Evolutionary conservation across 1,139 yeast genomes (phyloP), one percentile per base, ranked within the genome.

Genomic region (Pichia sp.): DNA sequence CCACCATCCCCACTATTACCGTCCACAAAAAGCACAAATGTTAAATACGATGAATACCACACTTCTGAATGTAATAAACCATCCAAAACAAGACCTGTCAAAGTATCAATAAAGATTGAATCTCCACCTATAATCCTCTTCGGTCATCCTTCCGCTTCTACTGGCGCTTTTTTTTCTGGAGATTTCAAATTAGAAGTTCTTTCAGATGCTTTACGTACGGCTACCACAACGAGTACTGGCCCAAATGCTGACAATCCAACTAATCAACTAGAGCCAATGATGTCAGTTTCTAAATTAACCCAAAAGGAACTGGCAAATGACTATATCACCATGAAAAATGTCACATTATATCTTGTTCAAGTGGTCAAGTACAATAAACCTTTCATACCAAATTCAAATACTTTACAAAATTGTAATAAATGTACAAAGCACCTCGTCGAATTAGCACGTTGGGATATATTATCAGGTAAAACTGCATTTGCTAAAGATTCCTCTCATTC

Each of bases 71-170:
- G 62, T 42, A 62, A 62, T 43, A 56, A 51, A 44, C 44, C 53
- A 8, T 52, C 52, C 23, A 56, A 59, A 16, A 43, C 54, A 12
- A 53, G 59, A 3, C 76, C 77, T 1, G 66, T 78, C 30, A 70
- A 73, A 46, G 68, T 90, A 27, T 65, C 79, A 1, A 74, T 92
- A 43, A 73, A 76, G 40, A 71, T 92, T 27, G 98, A 92, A 63
- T 83, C 95, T 0, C 97, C 98, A 0, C 98, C 99, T 0, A 72
- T 90, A 35, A 79, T 88, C 35, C 68, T 92, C 49, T 90, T 85
- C 61, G 98, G 98, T 0, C 68, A 74, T 3, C 85, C 92, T 4
- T 65, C 68, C 8, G 95, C 87, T 51, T 82, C 94, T 2, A 75
- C 95, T 0, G 98, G 99, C 1, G 85, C 96, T 1, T 73, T 92